A percentile compares a stretch with the other conserved stretches of the same genome.
Conservation (phyloP, 75 land plant genomes). For the Ceratopteris richardii region DNA sequence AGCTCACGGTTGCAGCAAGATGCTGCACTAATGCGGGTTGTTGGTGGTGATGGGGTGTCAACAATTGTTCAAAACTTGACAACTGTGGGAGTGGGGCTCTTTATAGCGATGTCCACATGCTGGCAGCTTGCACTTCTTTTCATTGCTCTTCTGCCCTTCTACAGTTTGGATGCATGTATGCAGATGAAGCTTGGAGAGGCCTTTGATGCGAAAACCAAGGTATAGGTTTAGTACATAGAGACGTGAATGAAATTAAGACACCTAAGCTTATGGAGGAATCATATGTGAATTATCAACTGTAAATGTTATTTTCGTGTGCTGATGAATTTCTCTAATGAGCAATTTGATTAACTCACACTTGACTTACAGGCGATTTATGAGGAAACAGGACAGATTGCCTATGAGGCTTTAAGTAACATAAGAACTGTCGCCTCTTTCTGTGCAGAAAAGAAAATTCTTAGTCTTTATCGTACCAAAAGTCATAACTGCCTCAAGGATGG, state of each 20-base stretch:
- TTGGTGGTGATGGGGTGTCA: slow-evolving; percentile 4
- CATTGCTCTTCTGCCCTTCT: slow-evolving; percentile 3
- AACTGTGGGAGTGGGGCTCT: slow-evolving; percentile 5
- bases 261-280: no score
- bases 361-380: slow-evolving; percentile 36
- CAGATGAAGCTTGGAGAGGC: slow-evolving; percentile 5
- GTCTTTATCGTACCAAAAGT: slow-evolving; percentile 36
- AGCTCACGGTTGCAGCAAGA: slow-evolving; percentile 4
- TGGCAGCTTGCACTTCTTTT: slow-evolving; percentile 10
- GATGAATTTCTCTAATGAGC: no score
- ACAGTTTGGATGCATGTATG: slow-evolving; percentile 6
- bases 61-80: slow-evolving; percentile 6
- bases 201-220: slow-evolving; percentile 10
- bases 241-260: neutral
- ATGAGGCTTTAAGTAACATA: slow-evolving; percentile 51
- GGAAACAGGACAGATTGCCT: slow-evolving; percentile 57
- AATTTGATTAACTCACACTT: no score
- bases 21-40: slow-evolving; percentile 6
- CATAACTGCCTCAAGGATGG: slow-evolving; percentile 28
- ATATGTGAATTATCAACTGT: no score
- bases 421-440: slow-evolving; percentile 55
- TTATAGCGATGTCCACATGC: slow-evolving; percentile 3
- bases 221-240: neutral
- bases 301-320: no score
- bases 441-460: slow-evolving; percentile 47